Evolutionary conservation across 768 basidiomycete genomes (phyloP), one percentile per base, ranked within the genome.

Genomic region (Psilocybe sp.): DNA sequence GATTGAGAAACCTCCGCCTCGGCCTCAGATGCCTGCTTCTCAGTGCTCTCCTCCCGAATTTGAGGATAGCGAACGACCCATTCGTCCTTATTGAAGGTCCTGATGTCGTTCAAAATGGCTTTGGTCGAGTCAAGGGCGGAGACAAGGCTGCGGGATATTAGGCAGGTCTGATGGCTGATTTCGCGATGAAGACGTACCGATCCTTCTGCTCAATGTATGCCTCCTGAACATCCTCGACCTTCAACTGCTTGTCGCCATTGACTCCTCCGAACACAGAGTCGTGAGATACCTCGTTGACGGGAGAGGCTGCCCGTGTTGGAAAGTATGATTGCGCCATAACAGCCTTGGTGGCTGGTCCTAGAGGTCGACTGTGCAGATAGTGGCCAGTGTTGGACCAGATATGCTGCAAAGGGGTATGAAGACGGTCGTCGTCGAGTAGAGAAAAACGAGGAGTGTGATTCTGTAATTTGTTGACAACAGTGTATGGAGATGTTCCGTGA

Each of bases 31-130:
- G 54, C 58, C 1, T 68, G 18, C 43, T 60, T 49, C 14, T 59
- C 63, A 28, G 62, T 56, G 23, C 61, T 56, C 20, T 79, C 73
- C 47, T 83, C 78, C 28, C 74, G 71, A 48, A 94, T 72, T 61
- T 81, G 80, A 46, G 95, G 95, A 67, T 98, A 98, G 50, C 91
- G 75, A 13, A 98, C 83, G 19, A 89, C 79, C 94, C 92, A 97
- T 55, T 88, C 79, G 35, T 83, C 74, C 70, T 85, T 85, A 72
- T 90, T 97, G 75, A 96, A 97, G 44, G 73, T 71, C 43, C 81
- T 80, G 16, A 98, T 69, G 59, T 87, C 87, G 43, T 67, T 68
- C 35, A 97, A 73, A 40, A 98, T 78, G 10, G 70, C 59, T 59
- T 82, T 79, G 34, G 93, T 84, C 0, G 80, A 74, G 59, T 87